These are phyloP conservation scores for Backusella psychrophila DNA, from an alignment of 192 early-diverging fungal genomes.

Conservation along the genomic window DNA sequence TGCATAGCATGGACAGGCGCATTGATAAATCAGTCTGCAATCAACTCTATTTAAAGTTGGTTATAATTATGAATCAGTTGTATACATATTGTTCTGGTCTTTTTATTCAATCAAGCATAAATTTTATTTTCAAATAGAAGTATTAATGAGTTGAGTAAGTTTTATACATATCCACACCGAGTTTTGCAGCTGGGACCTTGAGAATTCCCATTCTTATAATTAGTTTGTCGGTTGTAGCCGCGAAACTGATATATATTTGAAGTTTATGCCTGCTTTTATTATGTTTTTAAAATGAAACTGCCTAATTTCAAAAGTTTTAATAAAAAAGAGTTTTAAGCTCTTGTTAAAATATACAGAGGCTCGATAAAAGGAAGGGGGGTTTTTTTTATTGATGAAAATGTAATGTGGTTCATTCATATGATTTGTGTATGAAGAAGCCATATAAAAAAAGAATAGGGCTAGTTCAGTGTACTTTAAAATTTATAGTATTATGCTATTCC, in stretches of 20 bases:
- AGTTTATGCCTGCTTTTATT: not conserved
- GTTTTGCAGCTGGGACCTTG: not conserved
- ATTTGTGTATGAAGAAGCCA: no score
- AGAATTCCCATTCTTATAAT: not conserved
- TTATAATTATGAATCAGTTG: no score
- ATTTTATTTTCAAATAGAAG: not conserved
- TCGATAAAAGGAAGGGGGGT: no score
- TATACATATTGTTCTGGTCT: no score
- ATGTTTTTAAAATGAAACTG: not conserved
- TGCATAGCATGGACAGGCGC: no score
- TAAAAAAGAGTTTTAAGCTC: not conserved
- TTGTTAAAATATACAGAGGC: no score
- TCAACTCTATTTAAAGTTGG: not conserved
- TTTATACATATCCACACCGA: not conserved
- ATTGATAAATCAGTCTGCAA: not conserved
- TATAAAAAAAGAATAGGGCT: no score
- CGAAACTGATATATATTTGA: not conserved
- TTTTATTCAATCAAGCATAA: no score
- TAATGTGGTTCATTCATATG: no score
- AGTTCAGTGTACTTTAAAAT: no score
- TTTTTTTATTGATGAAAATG: no score
- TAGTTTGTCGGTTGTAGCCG: not conserved
- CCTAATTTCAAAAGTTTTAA: not conserved
- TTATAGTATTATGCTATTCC: no score
- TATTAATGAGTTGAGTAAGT: not conserved